Evolutionary conservation across 208 protist species (phyloP).

Genomic region (Phytomonas sp.): DNA sequence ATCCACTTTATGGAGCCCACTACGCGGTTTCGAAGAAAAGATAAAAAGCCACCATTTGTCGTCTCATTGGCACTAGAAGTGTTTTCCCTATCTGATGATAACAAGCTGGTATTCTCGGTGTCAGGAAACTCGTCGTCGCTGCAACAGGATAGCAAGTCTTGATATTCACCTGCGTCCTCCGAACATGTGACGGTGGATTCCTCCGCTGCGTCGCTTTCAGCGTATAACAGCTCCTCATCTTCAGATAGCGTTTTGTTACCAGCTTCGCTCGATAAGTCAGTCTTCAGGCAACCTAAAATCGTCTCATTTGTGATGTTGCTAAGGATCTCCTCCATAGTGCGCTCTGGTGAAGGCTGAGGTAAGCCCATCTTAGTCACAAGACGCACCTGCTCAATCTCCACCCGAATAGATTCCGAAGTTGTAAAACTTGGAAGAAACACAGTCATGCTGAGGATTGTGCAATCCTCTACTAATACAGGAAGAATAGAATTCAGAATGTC

Average conservation of each 20-base stretch:
- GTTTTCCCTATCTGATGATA: conserved; percentile 9
- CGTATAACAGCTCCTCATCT: no score
- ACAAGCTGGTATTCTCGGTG: conserved; percentile 16
- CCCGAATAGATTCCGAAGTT: conserved; percentile 31
- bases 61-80: conserved; percentile 4
- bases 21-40: conserved; percentile 29
- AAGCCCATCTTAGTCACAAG: conserved; percentile 34
- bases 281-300: conserved; percentile 35
- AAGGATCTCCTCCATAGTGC: conserved; percentile 39
- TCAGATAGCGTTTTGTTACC: no score
- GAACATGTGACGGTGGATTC: no score
- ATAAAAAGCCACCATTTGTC: conserved; percentile 28
- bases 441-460: conserved; percentile 32
- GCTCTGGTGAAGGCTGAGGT: conserved; percentile 14
- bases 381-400: conserved; percentile 19
- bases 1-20: conserved; percentile 54
- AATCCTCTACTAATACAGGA: conserved; percentile 48
- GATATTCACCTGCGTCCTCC: conserved; percentile 11
- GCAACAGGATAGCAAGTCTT: conserved; percentile 60
- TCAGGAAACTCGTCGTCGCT: conserved; percentile 41
- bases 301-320: conserved; percentile 34
- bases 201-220: no score
- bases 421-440: conserved; percentile 65
- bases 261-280: not conserved
- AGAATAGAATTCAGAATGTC: conserved; percentile 48